phyloP scores from a whole-genome alignment of 257 asterid species.

The Nicotiana attenuata region DNA sequence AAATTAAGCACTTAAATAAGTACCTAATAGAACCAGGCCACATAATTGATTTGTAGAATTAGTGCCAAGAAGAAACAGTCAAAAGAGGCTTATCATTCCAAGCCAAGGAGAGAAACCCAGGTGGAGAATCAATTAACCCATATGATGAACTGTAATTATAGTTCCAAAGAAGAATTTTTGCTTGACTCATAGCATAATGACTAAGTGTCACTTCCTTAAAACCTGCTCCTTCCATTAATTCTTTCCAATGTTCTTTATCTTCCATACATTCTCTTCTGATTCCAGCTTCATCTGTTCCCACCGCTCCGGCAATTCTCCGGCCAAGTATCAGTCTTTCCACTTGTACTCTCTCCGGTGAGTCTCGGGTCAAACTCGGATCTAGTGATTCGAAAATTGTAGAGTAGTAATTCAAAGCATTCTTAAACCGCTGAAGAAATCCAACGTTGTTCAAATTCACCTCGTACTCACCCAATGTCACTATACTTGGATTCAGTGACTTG shows the following conservation, averaged over 20 bases:
- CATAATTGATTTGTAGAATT: constrained; percentile 14
- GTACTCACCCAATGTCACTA: constrained; percentile 83
- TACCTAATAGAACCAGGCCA: neutral
- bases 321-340: constrained; percentile 67
- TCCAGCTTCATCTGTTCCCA: constrained; percentile 48
- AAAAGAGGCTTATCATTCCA: constrained; percentile 85
- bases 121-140: constrained; percentile 58
- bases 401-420: constrained; percentile 66
- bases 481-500: constrained; percentile 62
- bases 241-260: constrained; percentile 76
- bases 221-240: constrained; percentile 73
- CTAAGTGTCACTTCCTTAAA: constrained; percentile 60
- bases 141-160: constrained; percentile 61
- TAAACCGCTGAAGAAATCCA: constrained; percentile 59
- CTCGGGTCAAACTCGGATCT: constrained; percentile 61
- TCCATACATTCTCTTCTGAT: constrained; percentile 59
- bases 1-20: constrained; percentile 11
- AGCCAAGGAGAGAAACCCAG: constrained; percentile 79
- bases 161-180: constrained; percentile 74
- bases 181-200: constrained; percentile 93
- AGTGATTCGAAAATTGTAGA: constrained; percentile 75
- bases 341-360: constrained; percentile 63
- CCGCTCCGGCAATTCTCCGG: constrained; percentile 56
- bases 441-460: constrained; percentile 66
- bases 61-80: constrained; percentile 92